Base-by-base conservation (phyloP, 345 rosid species). In the Streptanthus diversifolius region DNA sequence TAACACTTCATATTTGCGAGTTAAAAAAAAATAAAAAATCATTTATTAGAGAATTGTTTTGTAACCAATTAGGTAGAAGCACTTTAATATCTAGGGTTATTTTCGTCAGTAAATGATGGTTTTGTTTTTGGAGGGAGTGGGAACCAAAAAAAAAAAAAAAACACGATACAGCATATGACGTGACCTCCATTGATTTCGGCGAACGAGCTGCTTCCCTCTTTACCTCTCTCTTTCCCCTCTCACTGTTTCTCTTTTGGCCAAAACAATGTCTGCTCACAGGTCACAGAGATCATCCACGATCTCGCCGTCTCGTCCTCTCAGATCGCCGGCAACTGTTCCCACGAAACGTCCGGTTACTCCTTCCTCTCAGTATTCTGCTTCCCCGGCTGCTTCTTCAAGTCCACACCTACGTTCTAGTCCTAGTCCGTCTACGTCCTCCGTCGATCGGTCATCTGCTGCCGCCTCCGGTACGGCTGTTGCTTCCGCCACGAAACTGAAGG, bases 261-360 rank as follows among this genome's bases (percentile, higher is more conserved):
- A 22, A 33, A 54, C 79, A 74, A 92, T 90, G 98, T 85, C 86
- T 35, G 64, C 78, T 53, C 0, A 59, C 64, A 84, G 85, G 86
- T 81, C 96, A 22, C 83, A 74, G 72, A 80, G 86, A 15, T 73
- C 90, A 47, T 88, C 93, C 71, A 63, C 36, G 57, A 88, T 88
- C 85, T 88, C 95, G 12, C 96, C 96, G 48, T 83, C 86, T 80
- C 95, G 96, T 69, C 82, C 87, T n/a, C 96, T 85, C 19, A 87
- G 79, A 82, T 82, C 95, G 33, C 81, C 89, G 65, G 81, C 81
- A 35, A 77, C 37, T 70, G 43, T 77, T 40, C 86, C 82, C 30
- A 7, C 79, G 2, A 78, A 59, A 37, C 77, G 87, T 5, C 86
- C 89, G 55, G 58, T 45, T 10, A 85, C 87, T 70, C 87, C 92